Evolutionary conservation across 805 yeast genomes (phyloP), one percentile per base, ranked within the genome.

Genomic region (Lipomyces starkeyi): DNA sequence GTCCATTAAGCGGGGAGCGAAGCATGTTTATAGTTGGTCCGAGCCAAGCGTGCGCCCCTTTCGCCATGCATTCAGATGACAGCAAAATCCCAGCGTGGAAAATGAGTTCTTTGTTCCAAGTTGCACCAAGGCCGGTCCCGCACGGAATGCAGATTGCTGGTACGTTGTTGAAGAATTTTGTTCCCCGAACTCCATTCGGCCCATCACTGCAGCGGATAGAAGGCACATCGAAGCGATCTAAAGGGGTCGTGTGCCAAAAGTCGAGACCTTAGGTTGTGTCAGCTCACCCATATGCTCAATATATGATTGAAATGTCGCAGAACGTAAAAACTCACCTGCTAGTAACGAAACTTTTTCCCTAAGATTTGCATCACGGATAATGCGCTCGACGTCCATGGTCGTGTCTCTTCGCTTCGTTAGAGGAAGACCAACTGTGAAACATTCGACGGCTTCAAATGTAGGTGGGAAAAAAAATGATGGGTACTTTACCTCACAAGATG

Each of bases 141-240:
- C 85, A 83, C 7, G 89, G 88, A 72, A 87, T 81, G 69, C 88
- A 85, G 68, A 85, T 87, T 58, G 88, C 80, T 9, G 87, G 86
- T 22, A 80, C 79, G 53, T 84, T 80, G 69, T 82, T 78, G 73
- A 85, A 84, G 73, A 85, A 85, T 54, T 78, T 80, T 34, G 87
- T 85, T 32, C 90, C 89, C 69, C 89, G 80, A 59, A 86, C 81
- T 70, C 90, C 90, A 73, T 87, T 87, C 60, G 90, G 90, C 27
- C 90, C 90, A 74, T 87, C 90, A 29, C 83, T 76, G 43, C 83
- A 73, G 74, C 88, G 79, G 4, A 86, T 68, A 0, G 83, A 76
- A 2, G 87, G 88, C 54, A 86, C 74, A 27, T 78, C 80, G 43
- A 84, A 72, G 59, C 81, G 74, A 60, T 76, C 78, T 27, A 85